Percentiles rank a stretch among this genome's conserved stretches.
These are phyloP conservation scores for Paulownia fortunei DNA, from an alignment of 257 asterid genomes.

Conservation along the genomic window DNA sequence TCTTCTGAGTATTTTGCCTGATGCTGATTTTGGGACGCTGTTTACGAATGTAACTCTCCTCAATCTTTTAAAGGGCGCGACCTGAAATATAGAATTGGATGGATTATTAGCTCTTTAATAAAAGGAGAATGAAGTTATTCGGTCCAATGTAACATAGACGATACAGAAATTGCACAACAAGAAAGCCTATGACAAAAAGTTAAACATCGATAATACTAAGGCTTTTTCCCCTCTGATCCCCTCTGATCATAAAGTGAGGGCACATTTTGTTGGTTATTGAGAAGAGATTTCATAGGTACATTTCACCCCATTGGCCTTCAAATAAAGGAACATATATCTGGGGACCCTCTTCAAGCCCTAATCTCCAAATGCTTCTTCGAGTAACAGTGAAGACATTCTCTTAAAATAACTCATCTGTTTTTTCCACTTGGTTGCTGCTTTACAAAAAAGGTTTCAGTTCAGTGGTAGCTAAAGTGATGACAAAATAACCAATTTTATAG, in stretches of 20 bases:
- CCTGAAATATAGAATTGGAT: slow-evolving; percentile 45
- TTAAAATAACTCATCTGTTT: too few species aligned
- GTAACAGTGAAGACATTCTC: too few species aligned
- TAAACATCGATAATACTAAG: background rate
- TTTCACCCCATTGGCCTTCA: background rate
- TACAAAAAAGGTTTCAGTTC: too few species aligned
- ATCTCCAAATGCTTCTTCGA: too few species aligned
- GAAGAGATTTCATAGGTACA: too few species aligned
- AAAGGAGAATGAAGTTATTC: background rate
- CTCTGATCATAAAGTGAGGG: too few species aligned
- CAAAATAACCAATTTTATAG: too few species aligned
- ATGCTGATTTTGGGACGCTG: slow-evolving; percentile 83
- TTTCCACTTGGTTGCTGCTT: too few species aligned
- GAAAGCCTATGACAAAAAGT: background rate
- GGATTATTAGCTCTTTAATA: background rate
- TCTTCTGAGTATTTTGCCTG: slow-evolving; percentile 91
- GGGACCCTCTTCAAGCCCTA: too few species aligned
- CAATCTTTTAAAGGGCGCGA: slow-evolving; percentile 82
- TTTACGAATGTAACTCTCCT: slow-evolving; percentile 69
- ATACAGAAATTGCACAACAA: background rate
- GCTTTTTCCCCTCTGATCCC: too few species aligned
- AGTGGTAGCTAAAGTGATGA: too few species aligned
- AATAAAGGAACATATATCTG: too few species aligned
- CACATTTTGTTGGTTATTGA: background rate
- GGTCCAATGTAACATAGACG: background rate